Conservation (phyloP, 768 basidiomycete species). For the Lactarius deliciosus region DNA sequence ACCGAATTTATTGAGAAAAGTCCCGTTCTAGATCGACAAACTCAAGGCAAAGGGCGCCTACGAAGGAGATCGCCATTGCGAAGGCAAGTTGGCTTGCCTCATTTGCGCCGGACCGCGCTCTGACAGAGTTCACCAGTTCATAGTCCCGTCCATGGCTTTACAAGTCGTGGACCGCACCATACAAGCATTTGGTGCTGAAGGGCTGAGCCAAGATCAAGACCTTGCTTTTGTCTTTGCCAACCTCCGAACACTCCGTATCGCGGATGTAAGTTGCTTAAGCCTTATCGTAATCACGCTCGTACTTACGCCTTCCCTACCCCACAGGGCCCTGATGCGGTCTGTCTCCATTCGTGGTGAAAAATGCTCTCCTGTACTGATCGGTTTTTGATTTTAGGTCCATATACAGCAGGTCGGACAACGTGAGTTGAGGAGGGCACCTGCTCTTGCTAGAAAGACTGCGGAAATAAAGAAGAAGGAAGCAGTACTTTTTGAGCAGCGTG, state of each 20-base stretch:
- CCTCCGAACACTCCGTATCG: constrained; percentile 83
- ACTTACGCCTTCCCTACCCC: constrained; percentile 23
- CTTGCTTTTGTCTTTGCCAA: constrained; percentile 77
- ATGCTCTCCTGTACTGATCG: constrained; percentile 6
- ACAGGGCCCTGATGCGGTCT: constrained; percentile 77
- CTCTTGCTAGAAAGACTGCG: constrained; percentile 51
- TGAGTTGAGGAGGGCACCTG: constrained; percentile 78
- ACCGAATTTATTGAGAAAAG: neutral
- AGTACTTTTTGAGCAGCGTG: constrained; percentile 57
- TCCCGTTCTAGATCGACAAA: constrained; percentile 72
- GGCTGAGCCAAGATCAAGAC: constrained; percentile 84
- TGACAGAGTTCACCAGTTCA: constrained; percentile 56
- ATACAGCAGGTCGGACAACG: constrained; percentile 92
- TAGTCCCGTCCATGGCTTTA: constrained; percentile 89
- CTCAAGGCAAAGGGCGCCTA: constrained; percentile 89
- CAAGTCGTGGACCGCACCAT: constrained; percentile 92
- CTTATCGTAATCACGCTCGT: neutral
- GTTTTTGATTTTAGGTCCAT: constrained; percentile 61
- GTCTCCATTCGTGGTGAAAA: constrained; percentile 30
- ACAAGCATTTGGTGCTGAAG: constrained; percentile 96
- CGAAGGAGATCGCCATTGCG: constrained; percentile 97
- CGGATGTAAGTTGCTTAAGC: constrained; percentile 57
- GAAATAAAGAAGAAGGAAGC: constrained; percentile 62
- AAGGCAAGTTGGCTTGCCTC: constrained; percentile 55
- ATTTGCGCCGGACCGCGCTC: neutral